Evolutionary conservation across 176 grass and related monocot species (phyloP).

Genomic region (Tuctoria greenei): DNA sequence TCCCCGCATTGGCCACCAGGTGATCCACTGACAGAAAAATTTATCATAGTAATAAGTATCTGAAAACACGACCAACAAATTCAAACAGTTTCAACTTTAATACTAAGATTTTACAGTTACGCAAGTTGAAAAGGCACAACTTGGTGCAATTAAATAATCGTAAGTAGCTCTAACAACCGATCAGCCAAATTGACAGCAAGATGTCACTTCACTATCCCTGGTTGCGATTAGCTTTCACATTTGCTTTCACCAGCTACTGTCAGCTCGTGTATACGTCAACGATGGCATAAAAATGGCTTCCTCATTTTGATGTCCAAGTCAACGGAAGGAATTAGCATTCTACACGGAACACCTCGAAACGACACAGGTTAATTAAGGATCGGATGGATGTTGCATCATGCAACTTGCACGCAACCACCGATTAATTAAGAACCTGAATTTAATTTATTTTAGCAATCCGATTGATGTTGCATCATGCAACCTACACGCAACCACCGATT

Average conservation of each 20-base stretch:
- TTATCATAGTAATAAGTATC: neutral
- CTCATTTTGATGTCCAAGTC: neutral
- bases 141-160: neutral
- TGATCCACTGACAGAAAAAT: slow-evolving; percentile 67
- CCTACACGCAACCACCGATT: neutral
- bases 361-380: neutral
- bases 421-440: neutral
- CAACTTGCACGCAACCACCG: neutral
- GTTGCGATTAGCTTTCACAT: slow-evolving; percentile 10
- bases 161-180: slow-evolving; percentile 7
- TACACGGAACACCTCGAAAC: neutral
- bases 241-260: neutral
- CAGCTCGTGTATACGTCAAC: neutral
- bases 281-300: neutral
- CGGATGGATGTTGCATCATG: neutral
- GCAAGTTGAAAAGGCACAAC: neutral
- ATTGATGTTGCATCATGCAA: neutral
- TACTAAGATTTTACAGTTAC: neutral
- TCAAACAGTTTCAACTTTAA: neutral
- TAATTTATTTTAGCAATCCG: neutral
- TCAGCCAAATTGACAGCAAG: neutral
- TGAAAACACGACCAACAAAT: neutral
- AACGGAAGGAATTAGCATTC: neutral
- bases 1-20: slow-evolving; percentile 82
- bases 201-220: neutral